Evolutionary conservation across 352 stramenopile genomes (phyloP).

Genomic region (Elongisporangium senticosum): DNA sequence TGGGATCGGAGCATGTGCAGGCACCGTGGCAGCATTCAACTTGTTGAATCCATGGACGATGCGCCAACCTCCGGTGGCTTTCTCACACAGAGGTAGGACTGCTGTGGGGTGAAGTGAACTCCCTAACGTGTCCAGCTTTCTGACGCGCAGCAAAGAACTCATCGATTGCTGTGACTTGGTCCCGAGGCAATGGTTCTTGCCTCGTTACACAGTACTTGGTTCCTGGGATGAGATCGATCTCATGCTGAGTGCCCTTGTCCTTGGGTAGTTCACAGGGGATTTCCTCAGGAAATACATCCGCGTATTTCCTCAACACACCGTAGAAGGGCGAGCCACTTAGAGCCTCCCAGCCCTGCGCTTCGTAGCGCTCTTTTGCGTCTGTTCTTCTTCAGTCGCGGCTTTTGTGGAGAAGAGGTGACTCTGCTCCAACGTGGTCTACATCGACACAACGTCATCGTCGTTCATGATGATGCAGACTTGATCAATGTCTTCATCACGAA

Average conservation of each 20-base stretch:
- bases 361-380: conserved; percentile 10
- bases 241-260: conserved; percentile 13
- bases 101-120: conserved; percentile 13
- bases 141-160: conserved; percentile 11
- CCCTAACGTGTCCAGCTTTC: conserved; percentile 10
- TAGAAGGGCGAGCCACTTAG: conserved; percentile 2
- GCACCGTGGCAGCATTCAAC: conserved; percentile 21
- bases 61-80: conserved; percentile 15
- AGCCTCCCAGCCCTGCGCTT: conserved; percentile 7
- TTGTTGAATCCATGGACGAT: conserved; percentile 35
- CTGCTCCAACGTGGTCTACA: too few relatives aligned
- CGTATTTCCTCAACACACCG: background rate
- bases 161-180: conserved; percentile 16
- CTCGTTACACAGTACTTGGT: conserved; percentile 9
- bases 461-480: conserved; percentile 11
- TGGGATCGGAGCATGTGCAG: conserved; percentile 22
- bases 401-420: too few relatives aligned
- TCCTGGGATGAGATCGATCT: conserved; percentile 7
- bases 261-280: conserved; percentile 7
- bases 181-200: conserved; percentile 3
- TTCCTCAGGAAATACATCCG: conserved; percentile 20
- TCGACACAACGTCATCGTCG: too few relatives aligned
- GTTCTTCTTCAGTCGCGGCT: conserved; percentile 1
- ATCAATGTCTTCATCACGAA: conserved; percentile 14
- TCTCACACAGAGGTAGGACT: conserved; percentile 22